These are phyloP conservation scores for Euryodendron excelsum DNA, from an alignment of 148 eudicot genomes.

Conservation along the genomic window DNA sequence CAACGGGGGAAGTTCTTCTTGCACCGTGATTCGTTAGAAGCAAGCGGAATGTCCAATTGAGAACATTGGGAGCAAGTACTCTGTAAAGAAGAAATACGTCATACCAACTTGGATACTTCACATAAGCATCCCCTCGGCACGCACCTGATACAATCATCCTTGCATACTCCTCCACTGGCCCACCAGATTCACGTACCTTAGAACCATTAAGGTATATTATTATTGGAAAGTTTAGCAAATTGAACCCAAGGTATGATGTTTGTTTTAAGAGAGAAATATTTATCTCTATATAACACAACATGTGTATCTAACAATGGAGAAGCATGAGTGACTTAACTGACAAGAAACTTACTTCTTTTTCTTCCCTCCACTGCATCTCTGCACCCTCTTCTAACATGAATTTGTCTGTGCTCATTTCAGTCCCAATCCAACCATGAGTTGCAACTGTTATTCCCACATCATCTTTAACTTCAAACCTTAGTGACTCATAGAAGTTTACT, in stretches of 20 bases:
- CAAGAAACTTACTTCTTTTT: constrained; percentile 60
- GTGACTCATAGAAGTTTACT: constrained; percentile 85
- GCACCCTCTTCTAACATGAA: constrained; percentile 74
- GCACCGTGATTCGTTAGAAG: constrained; percentile 37
- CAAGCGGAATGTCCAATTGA: constrained; percentile 68
- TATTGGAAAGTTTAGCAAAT: too few relatives aligned
- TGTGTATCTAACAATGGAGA: not conserved
- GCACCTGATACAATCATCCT: constrained; percentile 78
- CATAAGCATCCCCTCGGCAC: constrained; percentile 72
- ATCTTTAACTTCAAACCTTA: constrained; percentile 73
- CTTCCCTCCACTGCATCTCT: constrained; percentile 95
- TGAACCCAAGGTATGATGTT: too few relatives aligned
- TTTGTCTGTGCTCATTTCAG: constrained; percentile 59
- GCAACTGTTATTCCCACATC: constrained; percentile 85
- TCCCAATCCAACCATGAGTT: constrained; percentile 92
- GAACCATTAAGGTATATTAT: too few relatives aligned
- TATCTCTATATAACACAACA: constrained; percentile 8
- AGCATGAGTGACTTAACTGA: not conserved
- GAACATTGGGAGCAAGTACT: constrained; percentile 70
- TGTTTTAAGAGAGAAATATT: not conserved
- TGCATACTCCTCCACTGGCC: constrained; percentile 58
- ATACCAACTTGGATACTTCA: constrained; percentile 86
- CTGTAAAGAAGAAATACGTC: constrained; percentile 65
- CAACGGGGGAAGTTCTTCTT: constrained; percentile 48
- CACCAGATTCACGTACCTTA: constrained; percentile 53